phyloP scores from a whole-genome alignment of 306 rosid genomes.

The Ormosia semicastrata region DNA sequence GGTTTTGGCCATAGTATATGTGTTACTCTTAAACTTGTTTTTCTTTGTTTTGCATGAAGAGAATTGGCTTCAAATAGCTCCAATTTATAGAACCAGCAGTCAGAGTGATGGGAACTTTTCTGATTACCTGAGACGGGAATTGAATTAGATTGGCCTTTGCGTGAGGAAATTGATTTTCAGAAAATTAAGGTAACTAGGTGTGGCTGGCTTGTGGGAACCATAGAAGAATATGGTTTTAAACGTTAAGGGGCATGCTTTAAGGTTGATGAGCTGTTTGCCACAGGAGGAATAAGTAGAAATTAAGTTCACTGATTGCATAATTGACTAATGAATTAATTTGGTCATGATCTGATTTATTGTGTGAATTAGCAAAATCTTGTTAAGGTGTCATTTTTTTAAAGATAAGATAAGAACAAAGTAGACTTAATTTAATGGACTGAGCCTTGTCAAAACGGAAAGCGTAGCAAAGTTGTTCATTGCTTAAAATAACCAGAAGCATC shows the following conservation, averaged over 20 bases:
- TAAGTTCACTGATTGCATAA: background rate
- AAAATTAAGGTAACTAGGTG: background rate
- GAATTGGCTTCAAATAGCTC: background rate
- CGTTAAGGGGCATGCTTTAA: background rate
- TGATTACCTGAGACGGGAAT: background rate
- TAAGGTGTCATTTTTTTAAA: background rate
- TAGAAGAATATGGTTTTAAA: background rate
- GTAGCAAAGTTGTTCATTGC: no score
- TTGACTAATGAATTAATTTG: background rate
- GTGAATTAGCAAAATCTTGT: background rate
- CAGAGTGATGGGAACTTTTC: background rate
- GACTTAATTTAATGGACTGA: no score
- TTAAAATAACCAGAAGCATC: no score
- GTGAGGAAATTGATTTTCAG: background rate
- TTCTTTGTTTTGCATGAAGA: constrained; percentile 11
- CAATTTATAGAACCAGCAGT: constrained; percentile 31
- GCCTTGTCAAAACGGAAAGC: no score
- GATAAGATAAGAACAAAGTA: background rate
- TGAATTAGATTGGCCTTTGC: constrained; percentile 1
- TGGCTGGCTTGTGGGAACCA: background rate
- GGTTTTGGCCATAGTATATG: constrained; percentile 31
- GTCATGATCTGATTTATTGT: background rate
- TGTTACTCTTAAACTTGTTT: background rate
- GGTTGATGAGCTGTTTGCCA: background rate
- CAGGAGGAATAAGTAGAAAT: background rate